Evolutionary conservation across 148 eudicot species (phyloP).

Genomic region (Silene conica): DNA sequence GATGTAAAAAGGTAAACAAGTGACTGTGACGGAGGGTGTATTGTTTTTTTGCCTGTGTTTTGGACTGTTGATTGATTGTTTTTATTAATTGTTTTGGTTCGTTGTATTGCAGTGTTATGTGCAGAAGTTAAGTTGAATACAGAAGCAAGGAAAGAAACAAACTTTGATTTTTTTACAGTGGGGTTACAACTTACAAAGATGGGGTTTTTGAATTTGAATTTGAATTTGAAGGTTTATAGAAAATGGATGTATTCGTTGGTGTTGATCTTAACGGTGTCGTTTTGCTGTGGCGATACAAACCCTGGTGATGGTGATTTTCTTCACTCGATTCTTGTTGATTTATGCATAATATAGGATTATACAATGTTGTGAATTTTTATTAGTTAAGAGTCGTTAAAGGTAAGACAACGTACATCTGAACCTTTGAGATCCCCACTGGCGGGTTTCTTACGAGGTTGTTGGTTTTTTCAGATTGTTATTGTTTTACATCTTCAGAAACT

Average conservation of each 20-base stretch:
- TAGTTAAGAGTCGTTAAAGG: no score
- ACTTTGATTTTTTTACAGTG: not conserved
- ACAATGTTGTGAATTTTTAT: no score
- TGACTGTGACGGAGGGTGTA: no score
- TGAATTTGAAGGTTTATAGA: slow-evolving; percentile 28
- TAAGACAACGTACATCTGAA: no score
- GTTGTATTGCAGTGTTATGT: slow-evolving; percentile 17
- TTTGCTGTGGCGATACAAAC: slow-evolving; percentile 44
- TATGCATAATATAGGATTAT: no score
- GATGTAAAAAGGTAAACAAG: no score
- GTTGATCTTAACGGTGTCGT: slow-evolving; percentile 29
- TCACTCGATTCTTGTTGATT: not conserved
- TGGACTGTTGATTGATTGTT: no score
- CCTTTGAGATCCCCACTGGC: no score
- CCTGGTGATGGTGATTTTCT: slow-evolving; percentile 61
- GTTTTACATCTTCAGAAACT: no score
- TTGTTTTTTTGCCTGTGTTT: no score
- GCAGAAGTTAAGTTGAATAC: slow-evolving; percentile 10
- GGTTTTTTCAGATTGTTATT: no score
- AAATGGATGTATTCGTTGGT: slow-evolving; percentile 31
- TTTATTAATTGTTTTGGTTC: not conserved
- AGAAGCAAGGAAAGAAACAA: not conserved
- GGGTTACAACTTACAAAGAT: slow-evolving; percentile 17
- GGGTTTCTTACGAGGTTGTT: no score
- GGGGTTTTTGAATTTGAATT: slow-evolving; percentile 26